Base-by-base conservation (phyloP, 768 basidiomycete species). In the Candolleomyces eurysporus region DNA sequence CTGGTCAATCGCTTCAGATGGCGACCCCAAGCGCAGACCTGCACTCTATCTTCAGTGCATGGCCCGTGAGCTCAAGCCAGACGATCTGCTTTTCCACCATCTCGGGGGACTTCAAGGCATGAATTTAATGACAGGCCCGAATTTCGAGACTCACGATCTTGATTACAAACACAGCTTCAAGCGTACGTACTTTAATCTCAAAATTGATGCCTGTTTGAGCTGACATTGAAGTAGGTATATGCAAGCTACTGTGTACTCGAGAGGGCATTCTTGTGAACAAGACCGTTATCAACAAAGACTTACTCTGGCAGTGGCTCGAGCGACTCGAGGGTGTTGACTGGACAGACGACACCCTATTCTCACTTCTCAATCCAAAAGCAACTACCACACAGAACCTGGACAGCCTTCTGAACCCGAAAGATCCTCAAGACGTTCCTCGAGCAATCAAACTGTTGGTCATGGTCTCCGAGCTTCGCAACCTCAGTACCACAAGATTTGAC, bases 391-490 rank as follows among this genome's bases (percentile, higher is more conserved):
- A 67, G 10, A 31, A 52, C 17, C 62, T 71, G 0, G 58, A 66
- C 11, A 59, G 46, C 52, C 67, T 76, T n/a, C 63, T 75, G 4
- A 65, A 65, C 52, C 73, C 71, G 0, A 67, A 68, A 31, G 71
- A 72, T 60, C 58, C 65, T 13, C 73, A 26, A 26, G 26, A 26
- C 26, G 26, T 26, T 26, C 26, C 26, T 26, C 26, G 26, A 26
- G 26, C 26, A 0, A 66, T 73, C 17, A 63, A 72, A 42, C 68
- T 75, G 4, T 64, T 75, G 9, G 40, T 50, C 2, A 39, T 60
- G 22, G 58, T 64, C 19, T 60, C 64, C 31, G 64, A 67, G 13
- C 17, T 74, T 14, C 58, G 59, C 11, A 57, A 63, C 13, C 60
- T 69, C 16, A 62, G 68, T 26, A 10, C 13, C 0, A 30, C 59